phyloP scores from a whole-genome alignment of 164 flowering plant species.

The Vitis rupestris region DNA sequence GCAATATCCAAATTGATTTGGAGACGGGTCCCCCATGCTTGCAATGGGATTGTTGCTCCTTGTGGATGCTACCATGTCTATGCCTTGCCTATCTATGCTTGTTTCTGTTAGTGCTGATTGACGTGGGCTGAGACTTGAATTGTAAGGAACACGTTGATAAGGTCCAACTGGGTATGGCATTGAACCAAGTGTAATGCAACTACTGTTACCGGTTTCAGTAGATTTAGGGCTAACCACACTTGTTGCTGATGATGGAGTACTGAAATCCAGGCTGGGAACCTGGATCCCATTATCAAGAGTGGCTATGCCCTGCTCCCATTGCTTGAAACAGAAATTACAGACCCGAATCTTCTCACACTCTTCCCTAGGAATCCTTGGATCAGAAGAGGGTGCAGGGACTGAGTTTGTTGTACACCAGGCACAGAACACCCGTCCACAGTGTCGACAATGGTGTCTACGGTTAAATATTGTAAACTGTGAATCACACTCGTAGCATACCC shows the following conservation, averaged over 20 bases:
- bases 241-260: conserved; percentile 62
- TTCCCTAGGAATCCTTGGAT: conserved; percentile 35
- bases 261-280: conserved; percentile 38
- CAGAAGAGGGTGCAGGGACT: conserved; percentile 55
- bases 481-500: conserved; percentile 96
- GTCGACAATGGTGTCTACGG: conserved; percentile 92
- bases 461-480: conserved; percentile 77
- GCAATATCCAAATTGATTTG: conserved; percentile 40
- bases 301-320: conserved; percentile 56
- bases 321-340: conserved; percentile 85
- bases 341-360: conserved; percentile 79
- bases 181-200: conserved; percentile 54
- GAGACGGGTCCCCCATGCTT: conserved; percentile 36
- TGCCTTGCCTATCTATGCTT: conserved; percentile 35
- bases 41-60: conserved; percentile 26
- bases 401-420: conserved; percentile 84
- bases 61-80: conserved; percentile 31
- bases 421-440: conserved; percentile 90
- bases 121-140: conserved; percentile 39
- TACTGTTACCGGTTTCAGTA: conserved; percentile 50
- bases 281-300: conserved; percentile 42
- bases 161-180: conserved; percentile 50
- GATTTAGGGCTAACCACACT: conserved; percentile 76
- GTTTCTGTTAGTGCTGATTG: conserved; percentile 43
- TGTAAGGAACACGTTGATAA: conserved; percentile 42